Conservation (phyloP, 1,284 basidiomycete species). For the Testicularia cyperi region DNA sequence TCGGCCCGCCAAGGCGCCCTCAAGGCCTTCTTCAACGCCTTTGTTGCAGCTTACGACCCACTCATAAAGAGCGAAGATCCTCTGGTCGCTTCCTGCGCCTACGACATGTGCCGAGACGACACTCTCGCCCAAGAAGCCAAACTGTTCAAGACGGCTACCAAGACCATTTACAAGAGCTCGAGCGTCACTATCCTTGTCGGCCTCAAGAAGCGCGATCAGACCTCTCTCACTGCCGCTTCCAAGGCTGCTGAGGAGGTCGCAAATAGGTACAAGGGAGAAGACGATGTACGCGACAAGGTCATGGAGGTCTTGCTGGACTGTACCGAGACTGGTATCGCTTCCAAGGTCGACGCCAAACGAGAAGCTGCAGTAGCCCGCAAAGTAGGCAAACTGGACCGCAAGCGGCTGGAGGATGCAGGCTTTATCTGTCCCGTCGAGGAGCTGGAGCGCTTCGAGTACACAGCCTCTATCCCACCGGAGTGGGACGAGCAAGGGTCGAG, state of each 20-base stretch:
- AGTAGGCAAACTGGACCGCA: conserved; percentile 25
- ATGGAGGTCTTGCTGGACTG: conserved; percentile 15
- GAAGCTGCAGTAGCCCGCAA: conserved; percentile 5
- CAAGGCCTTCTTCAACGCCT: conserved; percentile 34
- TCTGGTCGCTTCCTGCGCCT: conserved; percentile 15
- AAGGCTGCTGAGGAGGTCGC: conserved; percentile 8
- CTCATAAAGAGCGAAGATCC: conserved; percentile 26
- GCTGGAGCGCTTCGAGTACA: conserved; percentile 41
- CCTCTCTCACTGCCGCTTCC: conserved; percentile 10
- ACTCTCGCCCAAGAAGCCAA: conserved; percentile 38
- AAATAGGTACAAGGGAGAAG: background rate
- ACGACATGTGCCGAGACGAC: conserved; percentile 23
- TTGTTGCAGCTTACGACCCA: conserved; percentile 32
- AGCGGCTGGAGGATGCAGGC: conserved; percentile 26
- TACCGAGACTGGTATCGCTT: conserved; percentile 41
- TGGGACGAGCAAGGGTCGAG: conserved; percentile 35
- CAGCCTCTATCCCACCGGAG: conserved; percentile 24
- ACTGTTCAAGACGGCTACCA: conserved; percentile 26
- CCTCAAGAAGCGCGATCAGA: conserved; percentile 40
- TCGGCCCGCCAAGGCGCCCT: conserved; percentile 36
- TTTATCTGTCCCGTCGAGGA: conserved; percentile 43
- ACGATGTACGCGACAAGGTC: conserved; percentile 5
- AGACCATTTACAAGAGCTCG: conserved; percentile 38
- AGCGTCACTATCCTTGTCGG: conserved; percentile 39
- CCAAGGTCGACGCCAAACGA: conserved; percentile 41